Percentiles rank a stretch among this genome's conserved stretches.
Conservation (phyloP, 2,329 filamentous ascomycete genomes). For the Meredithiella fracta region DNA sequence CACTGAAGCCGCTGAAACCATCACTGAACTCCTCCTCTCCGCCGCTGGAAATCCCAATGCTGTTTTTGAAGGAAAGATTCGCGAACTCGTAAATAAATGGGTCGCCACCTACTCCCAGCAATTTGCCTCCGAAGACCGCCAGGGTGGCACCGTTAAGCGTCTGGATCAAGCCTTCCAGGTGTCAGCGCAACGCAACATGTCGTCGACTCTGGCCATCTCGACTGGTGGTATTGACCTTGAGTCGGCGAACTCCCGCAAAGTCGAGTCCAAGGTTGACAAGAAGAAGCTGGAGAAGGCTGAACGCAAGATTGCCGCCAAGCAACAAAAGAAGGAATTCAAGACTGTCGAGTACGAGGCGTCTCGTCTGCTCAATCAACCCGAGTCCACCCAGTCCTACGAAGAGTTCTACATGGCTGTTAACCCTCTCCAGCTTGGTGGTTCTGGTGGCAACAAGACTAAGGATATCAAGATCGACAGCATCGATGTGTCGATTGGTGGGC, state of each 20-base stretch:
- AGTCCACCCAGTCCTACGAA: conserved; percentile 81
- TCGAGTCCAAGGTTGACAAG: conserved; percentile 91
- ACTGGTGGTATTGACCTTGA: conserved; percentile 79
- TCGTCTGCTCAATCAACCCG: conserved; percentile 65
- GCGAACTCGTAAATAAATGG: conserved; percentile 76
- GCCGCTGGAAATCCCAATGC: conserved; percentile 70
- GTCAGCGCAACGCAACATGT: conserved; percentile 85
- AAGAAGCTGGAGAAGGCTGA: conserved; percentile 99
- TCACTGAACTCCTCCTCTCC: conserved; percentile 80
- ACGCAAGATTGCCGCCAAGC: conserved; percentile 91
- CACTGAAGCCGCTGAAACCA: conserved; percentile 63
- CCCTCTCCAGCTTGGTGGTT: conserved; percentile 67
- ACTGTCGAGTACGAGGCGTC: conserved; percentile 96
- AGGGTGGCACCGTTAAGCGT: conserved; percentile 62
- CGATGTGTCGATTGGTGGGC: conserved; percentile 80
- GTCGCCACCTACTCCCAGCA: conserved; percentile 62
- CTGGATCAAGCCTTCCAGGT: conserved; percentile 93
- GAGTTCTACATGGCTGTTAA: conserved; percentile 99
- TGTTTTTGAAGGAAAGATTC: conserved; percentile 60
- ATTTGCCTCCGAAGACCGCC: conserved; percentile 54
- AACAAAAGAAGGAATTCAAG: conserved; percentile 97
- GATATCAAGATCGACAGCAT: conserved; percentile 96
- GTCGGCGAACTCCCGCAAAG: conserved; percentile 79
- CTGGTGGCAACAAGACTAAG: conserved; percentile 75
- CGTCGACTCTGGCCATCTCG: conserved; percentile 78